Evolutionary conservation across 257 asterid species (phyloP).

Genomic region (Coffea eugenioides): DNA sequence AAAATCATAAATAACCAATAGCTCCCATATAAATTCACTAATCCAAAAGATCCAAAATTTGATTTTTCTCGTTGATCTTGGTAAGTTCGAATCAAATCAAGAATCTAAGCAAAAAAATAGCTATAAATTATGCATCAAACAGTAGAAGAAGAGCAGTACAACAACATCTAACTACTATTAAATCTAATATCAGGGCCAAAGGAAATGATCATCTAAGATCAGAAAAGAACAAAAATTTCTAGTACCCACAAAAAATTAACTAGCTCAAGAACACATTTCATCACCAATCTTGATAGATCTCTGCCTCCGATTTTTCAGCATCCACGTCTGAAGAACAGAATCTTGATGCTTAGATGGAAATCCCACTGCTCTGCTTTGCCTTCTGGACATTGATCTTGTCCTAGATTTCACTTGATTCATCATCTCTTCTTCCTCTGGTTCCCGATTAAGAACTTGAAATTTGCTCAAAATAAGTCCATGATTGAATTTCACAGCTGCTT

Average conservation of each 20-base stretch:
- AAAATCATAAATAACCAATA: not conserved
- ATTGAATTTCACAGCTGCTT: constrained; percentile 35
- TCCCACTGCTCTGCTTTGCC: constrained; percentile 31
- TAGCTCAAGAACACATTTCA: constrained; percentile 34
- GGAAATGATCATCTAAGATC: constrained; percentile 32
- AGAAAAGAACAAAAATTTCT: constrained; percentile 28
- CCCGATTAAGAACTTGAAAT: constrained; percentile 2
- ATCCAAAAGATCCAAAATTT: constrained; percentile 15
- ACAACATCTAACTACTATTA: not conserved
- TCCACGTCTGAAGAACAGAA: constrained; percentile 42
- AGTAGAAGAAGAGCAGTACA: not conserved
- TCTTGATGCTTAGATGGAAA: constrained; percentile 39
- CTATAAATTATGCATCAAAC: not conserved
- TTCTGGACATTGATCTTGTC: constrained; percentile 26
- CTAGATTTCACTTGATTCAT: constrained; percentile 10
- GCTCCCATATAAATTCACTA: not conserved
- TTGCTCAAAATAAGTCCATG: constrained; percentile 22
- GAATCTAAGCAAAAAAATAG: not conserved
- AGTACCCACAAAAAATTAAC: constrained; percentile 14
- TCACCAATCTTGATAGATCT: constrained; percentile 46
- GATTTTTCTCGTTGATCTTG: constrained; percentile 11
- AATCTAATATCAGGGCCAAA: constrained; percentile 8
- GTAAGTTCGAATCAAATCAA: constrained; percentile 1
- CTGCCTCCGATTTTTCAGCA: constrained; percentile 16
- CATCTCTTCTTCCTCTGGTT: not conserved